Evolutionary conservation across 495 filamentous ascomycete genomes (phyloP), one percentile per base, ranked within the genome.

Genomic region (Daldinia caldariorum): DNA sequence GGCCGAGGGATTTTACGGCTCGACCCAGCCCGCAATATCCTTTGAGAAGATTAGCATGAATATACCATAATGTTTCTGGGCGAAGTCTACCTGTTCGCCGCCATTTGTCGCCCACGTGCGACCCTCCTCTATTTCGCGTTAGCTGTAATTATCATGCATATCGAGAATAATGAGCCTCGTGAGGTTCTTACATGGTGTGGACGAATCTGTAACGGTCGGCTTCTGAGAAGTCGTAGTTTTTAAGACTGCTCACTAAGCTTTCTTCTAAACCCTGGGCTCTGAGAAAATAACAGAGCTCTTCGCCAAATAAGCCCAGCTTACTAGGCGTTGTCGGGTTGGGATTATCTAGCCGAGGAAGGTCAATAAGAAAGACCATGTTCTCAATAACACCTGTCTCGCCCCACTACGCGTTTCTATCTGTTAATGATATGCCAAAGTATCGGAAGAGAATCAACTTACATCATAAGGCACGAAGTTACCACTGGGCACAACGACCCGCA

Each of bases 361-460:
- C 94, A 65, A 97, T 92, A 5, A 97, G 76, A 69, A 97, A 97
- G 3, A 91, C 87, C 67, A 87, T 90, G 75, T 97, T 96, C 73
- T 97, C 93, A 88, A 96, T 91, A 1, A 88, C 72, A 0, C 89
- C 88, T 3, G 84, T 84, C 73, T 94, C 94, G 0, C 94, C 94
- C 94, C 94, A 97, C 74, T 71, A 18, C 12, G 5, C 7, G n/a
- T 34, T 32, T 5, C 0, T 26, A 54, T 16, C 26, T 16, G 53
- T 35, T 16, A 34, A 12, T 62, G 45, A 68, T 59, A n/a, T 3
- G 31, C 6, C 1, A 54, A 63, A 4, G 0, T 37, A 31, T 16
- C 4, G 12, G 16, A 6, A 22, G 43, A 41, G 26, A 0, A 18
- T 4, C 8, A 16, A 61, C 70, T 58, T 49, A 72, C 70, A 59